Percentiles rank a stretch among this genome's conserved stretches.
phyloP scores from a whole-genome alignment of 78 protist genomes.

The Dictyostelium brefeldianum region DNA sequence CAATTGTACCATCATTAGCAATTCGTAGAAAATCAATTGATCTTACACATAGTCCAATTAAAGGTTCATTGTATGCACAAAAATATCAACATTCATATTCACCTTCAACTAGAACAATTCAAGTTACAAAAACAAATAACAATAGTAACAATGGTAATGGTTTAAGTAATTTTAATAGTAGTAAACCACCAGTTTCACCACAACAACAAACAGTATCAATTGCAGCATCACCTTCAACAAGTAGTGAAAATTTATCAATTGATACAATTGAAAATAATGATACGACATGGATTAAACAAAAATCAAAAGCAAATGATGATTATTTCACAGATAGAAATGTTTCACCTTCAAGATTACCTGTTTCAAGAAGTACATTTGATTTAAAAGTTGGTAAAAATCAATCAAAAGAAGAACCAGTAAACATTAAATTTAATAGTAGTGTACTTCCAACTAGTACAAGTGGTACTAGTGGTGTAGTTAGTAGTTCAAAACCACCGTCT shows the following conservation, averaged over 20 bases:
- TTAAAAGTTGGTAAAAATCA: neutral
- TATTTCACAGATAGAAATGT: neutral
- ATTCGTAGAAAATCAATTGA: conserved; percentile 75
- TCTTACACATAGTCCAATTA: conserved; percentile 64
- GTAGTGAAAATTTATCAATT: neutral
- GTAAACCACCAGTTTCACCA: neutral
- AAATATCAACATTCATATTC: conserved; percentile 58
- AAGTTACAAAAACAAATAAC: conserved; percentile 24
- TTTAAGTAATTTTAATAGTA: neutral
- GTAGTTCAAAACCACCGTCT: neutral
- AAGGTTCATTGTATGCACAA: conserved; percentile 61
- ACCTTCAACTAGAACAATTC: conserved; percentile 47
- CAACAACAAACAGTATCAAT: neutral
- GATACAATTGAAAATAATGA: neutral
- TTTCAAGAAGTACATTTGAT: conserved; percentile 63
- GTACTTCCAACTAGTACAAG: neutral
- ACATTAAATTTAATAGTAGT: conserved; percentile 3
- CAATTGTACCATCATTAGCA: conserved; percentile 77
- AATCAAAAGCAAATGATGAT: neutral
- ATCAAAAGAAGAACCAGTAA: conserved; percentile 27
- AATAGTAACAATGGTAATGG: neutral
- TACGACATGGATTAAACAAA: conserved; percentile 28
- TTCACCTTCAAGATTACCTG: conserved; percentile 2
- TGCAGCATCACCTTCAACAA: neutral
- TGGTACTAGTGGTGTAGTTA: too few relatives aligned